These are phyloP conservation scores for Xylaria sp. DNA, from an alignment of 2,329 filamentous ascomycete species.

Conservation along the genomic window DNA sequence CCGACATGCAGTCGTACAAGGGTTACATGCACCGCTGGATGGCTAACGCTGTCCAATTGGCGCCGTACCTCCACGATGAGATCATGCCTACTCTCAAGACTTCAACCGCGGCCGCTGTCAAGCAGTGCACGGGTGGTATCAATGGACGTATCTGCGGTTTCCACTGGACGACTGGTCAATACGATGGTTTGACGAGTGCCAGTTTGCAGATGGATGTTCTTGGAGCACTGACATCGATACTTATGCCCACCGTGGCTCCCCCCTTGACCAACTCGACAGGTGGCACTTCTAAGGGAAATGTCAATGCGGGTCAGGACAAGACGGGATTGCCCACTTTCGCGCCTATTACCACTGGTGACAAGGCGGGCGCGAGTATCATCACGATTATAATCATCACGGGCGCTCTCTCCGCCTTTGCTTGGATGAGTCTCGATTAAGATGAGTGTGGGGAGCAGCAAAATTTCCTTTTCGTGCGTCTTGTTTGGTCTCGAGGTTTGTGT, in stretches of 20 bases:
- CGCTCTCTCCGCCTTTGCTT: slow-evolving; percentile 41
- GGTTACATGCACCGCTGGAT: slow-evolving; percentile 65
- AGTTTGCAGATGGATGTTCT: slow-evolving; percentile 55
- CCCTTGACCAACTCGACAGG: slow-evolving; percentile 46
- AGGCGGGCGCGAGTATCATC: slow-evolving; percentile 45
- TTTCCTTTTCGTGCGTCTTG: not conserved
- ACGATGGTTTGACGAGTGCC: slow-evolving; percentile 44
- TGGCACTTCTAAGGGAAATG: slow-evolving; percentile 45
- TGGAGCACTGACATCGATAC: slow-evolving; percentile 42
- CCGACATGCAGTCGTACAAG: slow-evolving; percentile 70
- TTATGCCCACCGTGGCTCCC: slow-evolving; percentile 35
- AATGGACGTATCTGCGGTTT: slow-evolving; percentile 59
- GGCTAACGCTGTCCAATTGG: slow-evolving; percentile 54
- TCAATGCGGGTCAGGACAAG: slow-evolving; percentile 37
- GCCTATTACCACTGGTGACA: slow-evolving; percentile 41
- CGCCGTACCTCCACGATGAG: slow-evolving; percentile 49
- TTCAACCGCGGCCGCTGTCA: slow-evolving; percentile 55
- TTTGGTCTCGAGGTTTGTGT: not conserved
- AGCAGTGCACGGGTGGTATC: slow-evolving; percentile 56
- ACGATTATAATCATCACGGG: slow-evolving; percentile 41
- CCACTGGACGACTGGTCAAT: slow-evolving; percentile 46
- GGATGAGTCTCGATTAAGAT: slow-evolving; percentile 42
- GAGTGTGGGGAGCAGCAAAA: not conserved
- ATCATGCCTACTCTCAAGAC: slow-evolving; percentile 54
- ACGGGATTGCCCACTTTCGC: slow-evolving; percentile 22